Conservation (phyloP, 139 green algal genomes). For the Edaphochlamys debaryana region DNA sequence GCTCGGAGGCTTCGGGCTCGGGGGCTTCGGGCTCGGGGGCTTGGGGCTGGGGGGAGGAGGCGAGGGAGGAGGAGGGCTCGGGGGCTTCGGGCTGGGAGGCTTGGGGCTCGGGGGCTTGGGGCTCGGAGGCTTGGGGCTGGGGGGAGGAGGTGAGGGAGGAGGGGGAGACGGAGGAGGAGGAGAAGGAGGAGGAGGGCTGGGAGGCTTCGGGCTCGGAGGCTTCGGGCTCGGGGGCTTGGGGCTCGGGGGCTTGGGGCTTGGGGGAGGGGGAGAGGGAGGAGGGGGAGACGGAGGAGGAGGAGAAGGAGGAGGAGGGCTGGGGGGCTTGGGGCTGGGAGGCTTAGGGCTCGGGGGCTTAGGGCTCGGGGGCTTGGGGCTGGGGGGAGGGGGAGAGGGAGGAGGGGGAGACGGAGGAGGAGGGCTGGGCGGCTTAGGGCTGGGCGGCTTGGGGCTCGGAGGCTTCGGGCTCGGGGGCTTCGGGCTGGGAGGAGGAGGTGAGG, state of each 20-base stretch:
- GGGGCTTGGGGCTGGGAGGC: conserved; percentile 1
- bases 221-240: background rate
- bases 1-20: too few species aligned
- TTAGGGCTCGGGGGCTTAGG: background rate
- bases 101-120: too few species aligned
- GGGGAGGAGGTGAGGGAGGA: background rate
- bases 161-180: background rate
- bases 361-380: background rate
- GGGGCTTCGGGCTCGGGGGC: too few species aligned
- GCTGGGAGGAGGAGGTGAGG: background rate
- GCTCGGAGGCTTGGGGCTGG: background rate
- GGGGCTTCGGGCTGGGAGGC: too few species aligned
- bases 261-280: background rate
- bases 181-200: background rate
- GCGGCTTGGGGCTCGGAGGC: conserved; percentile 6
- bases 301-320: background rate
- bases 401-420: background rate
- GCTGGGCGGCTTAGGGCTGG: background rate
- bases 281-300: background rate
- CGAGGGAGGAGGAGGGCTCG: too few species aligned
- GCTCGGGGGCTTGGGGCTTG: background rate
- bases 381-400: background rate
- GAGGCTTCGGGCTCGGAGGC: background rate
- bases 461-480: background rate
- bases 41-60: too few species aligned